Base-by-base conservation (phyloP, 352 stramenopile species). In the Pythium brassicae region DNA sequence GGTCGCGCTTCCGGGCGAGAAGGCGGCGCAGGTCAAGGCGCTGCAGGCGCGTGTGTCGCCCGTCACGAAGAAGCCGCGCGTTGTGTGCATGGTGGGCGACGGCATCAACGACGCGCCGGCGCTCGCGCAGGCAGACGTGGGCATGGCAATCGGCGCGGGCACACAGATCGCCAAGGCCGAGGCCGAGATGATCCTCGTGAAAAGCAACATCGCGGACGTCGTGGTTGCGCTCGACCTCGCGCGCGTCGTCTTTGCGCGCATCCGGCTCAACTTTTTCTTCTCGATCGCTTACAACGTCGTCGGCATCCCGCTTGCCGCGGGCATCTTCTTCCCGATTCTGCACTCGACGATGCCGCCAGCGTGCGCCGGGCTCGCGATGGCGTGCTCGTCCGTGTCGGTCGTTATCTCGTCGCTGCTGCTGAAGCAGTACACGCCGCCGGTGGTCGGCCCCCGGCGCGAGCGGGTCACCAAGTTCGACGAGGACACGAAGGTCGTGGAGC, bases 21-120 rank as follows among this genome's bases (percentile, higher is more conserved):
- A 99, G 63, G 82, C 96, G 4, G 75, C 93, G 47, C 89, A 94
- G 63, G 92, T 99, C 57, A 91, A 89, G 60, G 77, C 74, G 6
- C 55, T 94, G 25, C 82, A 96, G 65, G 66, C 66, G 63, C 81
- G 77, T 25, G 65, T 88, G 53, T 88, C 85, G 34, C 74, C 80
- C 1, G 14, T 77, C n/a, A 96, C 85, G 1, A 63, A 76, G 61
- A 89, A 83, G 57, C 71, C 83, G 25, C 76, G 88, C 46, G 78
- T 98, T 17, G 72, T 98, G 11, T 90, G 81, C 40, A 97, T 98
- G 82, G 83, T 97, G 49, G 93, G 94, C 23, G 93, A 98, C 58
- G 94, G 94, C 27, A 96, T 99, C 50, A 99, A 98, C 68, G 95
- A 99, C 71, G 93, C 92, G 8, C 94, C 94, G 12, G 92, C 95